phyloP scores from a whole-genome alignment of 345 rosid species.

The Brassica incana region DNA sequence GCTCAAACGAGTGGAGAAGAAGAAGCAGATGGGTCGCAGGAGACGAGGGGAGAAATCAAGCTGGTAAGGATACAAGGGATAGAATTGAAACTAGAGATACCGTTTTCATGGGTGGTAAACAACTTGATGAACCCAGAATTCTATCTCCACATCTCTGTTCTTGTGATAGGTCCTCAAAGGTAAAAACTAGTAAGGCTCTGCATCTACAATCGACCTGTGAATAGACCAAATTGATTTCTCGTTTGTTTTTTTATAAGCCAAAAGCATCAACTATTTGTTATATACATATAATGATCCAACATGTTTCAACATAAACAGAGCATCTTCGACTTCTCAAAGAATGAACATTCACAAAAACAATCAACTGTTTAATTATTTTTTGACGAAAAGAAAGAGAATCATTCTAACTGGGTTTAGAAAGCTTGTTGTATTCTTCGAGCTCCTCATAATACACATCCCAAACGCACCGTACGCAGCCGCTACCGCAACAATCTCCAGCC shows the following conservation, averaged over 20 bases:
- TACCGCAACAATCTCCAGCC: slow-evolving; percentile 93
- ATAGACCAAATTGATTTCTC: slow-evolving; percentile 14
- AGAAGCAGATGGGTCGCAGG: slow-evolving; percentile 27
- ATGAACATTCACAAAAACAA: slow-evolving; percentile 19
- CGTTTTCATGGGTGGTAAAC: slow-evolving; percentile 90
- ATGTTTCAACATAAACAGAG: slow-evolving; percentile 37
- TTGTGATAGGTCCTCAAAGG: slow-evolving; percentile 44
- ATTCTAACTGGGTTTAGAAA: slow-evolving; percentile 7
- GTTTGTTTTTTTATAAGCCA: neutral
- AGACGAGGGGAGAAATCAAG: slow-evolving; percentile 54
- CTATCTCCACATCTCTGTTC: slow-evolving; percentile 76
- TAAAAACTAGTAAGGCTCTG: neutral
- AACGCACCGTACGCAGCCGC: slow-evolving; percentile 92
- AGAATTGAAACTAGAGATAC: slow-evolving; percentile 76
- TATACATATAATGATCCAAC: neutral
- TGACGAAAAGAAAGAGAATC: neutral
- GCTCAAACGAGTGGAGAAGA: slow-evolving; percentile 42
- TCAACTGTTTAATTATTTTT: neutral
- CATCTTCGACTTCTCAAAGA: slow-evolving; percentile 62
- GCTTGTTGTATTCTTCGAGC: slow-evolving; percentile 71
- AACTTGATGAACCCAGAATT: slow-evolving; percentile 82
- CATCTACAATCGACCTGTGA: neutral
- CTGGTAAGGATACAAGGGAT: slow-evolving; percentile 82
- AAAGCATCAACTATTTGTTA: slow-evolving; percentile 12
- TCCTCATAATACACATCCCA: slow-evolving; percentile 95